Evolutionary conservation across 129 eudicot species (phyloP), one percentile per base, ranked within the genome.

Genomic region (Centaurea solstitialis): DNA sequence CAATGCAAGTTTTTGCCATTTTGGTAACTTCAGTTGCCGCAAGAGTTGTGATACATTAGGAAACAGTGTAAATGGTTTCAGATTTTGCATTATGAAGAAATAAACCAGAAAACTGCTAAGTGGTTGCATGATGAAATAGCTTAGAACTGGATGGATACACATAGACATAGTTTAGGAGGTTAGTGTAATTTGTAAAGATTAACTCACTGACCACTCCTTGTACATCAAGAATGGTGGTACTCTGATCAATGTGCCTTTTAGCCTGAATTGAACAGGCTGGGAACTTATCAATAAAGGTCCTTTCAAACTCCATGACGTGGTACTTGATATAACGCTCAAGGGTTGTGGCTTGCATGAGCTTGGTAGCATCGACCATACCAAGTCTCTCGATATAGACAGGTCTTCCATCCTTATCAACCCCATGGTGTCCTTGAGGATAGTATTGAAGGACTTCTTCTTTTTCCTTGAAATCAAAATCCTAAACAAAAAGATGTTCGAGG

Each of bases 371-470:
- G 26, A 96, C 99, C 84, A 81, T 81, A 64, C 99, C 99, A 21
- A 96, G 90, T 71, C 90, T 88, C 82, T 96, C 99, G 18, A 96
- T 93, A 87, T 96, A 96, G 15, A 96, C 90, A 17, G 99, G 99
- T 68, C 97, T 77, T 37, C 99, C 99, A 33, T 89, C 94, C 79
- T 93, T 96, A 85, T 96, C 99, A 76, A 96, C 98, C 43, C 99
- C 99, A 68, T 96, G 99, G 83, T 96, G 95, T 64, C 99, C 99
- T 87, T 96, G 99, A 66, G 99, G 99, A 79, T 96, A 96, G 88
- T 96, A 86, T 70, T 89, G 78, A 28, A 93, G 85, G 65, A 96
- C 99, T 79, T 88, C 96, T 3, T 90, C 97, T 75, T 22, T 92
- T 87, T 96, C 99, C 82, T 91, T 91, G 79, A 96, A 96, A 3